Conservation (phyloP, 2,329 filamentous ascomycete genomes). For the Domatiomyces catenatus region DNA sequence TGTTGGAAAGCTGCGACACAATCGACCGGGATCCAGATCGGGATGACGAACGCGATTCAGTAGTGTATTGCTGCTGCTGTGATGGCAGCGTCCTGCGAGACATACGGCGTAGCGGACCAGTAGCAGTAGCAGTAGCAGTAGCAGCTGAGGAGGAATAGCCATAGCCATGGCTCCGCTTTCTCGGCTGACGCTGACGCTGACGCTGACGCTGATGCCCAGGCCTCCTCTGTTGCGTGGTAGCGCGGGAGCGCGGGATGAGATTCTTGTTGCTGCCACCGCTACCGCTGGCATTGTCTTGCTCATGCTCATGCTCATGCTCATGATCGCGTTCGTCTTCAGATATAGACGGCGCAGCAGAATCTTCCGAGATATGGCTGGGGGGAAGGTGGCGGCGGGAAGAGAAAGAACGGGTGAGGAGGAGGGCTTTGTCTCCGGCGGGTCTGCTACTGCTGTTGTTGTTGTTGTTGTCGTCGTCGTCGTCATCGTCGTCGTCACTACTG, state of each 20-base stretch:
- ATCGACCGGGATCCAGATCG: neutral
- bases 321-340: constrained; percentile 4
- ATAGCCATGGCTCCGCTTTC: neutral
- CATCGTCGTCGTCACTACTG: neutral
- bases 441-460: too few relatives aligned
- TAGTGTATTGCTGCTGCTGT: neutral
- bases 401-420: constrained; percentile 3
- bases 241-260: neutral
- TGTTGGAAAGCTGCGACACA: neutral
- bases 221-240: too few relatives aligned
- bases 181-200: too few relatives aligned
- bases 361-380: constrained; percentile 11
- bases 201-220: too few relatives aligned
- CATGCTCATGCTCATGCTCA: too few relatives aligned
- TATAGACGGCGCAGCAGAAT: constrained; percentile 11
- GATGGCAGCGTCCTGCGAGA: neutral
- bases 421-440: neutral
- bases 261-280: neutral
- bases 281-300: too few relatives aligned
- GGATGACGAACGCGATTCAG: neutral
- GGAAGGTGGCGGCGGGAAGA: constrained; percentile 7
- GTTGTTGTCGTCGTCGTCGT: neutral
- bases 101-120: too few relatives aligned
- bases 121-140: too few relatives aligned
- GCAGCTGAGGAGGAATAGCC: too few relatives aligned